phyloP scores from a whole-genome alignment of 495 filamentous ascomycete genomes.

The Penicillium angulare region DNA sequence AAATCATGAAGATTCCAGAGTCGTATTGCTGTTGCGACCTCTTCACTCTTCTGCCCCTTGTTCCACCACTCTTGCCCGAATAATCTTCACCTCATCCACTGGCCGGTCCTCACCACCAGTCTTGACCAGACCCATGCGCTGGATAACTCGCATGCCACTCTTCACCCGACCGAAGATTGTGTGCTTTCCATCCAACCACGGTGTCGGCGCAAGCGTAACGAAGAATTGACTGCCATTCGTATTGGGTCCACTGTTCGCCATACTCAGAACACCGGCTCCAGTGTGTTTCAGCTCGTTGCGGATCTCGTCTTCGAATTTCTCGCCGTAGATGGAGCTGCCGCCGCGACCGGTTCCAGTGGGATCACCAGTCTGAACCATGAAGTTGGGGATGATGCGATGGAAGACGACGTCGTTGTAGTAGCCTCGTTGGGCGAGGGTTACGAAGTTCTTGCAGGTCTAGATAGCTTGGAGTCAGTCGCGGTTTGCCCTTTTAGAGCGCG shows the following conservation, averaged over 20 bases:
- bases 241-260: conserved; percentile 94
- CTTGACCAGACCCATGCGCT: conserved; percentile 88
- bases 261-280: conserved; percentile 87
- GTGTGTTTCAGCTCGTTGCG: conserved; percentile 77
- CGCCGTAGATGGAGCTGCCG: conserved; percentile 86
- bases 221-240: conserved; percentile 91
- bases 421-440: conserved; percentile 69
- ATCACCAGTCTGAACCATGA: conserved; percentile 97
- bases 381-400: conserved; percentile 93
- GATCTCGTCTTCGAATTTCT: conserved; percentile 95
- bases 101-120: conserved; percentile 80
- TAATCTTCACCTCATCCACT: conserved; percentile 77
- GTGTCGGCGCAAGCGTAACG: conserved; percentile 90
- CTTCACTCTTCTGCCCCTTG: conserved; percentile 46
- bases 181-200: conserved; percentile 97
- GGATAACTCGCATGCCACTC: conserved; percentile 75
- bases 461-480: conserved; percentile 18
- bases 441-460: conserved; percentile 85
- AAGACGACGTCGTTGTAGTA: conserved; percentile 87
- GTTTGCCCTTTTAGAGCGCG: not conserved
- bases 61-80: conserved; percentile 65
- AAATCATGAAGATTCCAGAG: not conserved
- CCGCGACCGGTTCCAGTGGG: conserved; percentile 94
- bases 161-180: conserved; percentile 96
- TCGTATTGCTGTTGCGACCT: not conserved